Base-by-base conservation (phyloP, 2,329 filamentous ascomycete species). In the Plectosphaerella cucumerina region DNA sequence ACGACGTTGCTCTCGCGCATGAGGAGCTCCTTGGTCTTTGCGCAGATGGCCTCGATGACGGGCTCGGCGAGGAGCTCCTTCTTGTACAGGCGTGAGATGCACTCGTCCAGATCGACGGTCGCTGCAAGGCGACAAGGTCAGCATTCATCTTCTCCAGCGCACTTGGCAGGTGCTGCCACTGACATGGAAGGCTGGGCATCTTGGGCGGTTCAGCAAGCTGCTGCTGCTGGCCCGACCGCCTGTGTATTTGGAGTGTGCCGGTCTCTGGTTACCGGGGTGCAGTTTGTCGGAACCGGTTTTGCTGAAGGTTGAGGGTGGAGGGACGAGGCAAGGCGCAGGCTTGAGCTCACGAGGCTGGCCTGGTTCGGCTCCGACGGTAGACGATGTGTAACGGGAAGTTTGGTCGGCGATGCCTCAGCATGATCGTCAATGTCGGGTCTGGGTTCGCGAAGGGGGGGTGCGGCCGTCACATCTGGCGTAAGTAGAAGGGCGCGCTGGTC, bases 1-100 rank as follows among this genome's bases (percentile, higher is more conserved):
- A 99, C 94, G 56, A 99, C 94, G 73, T 99, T 99, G 81, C 93
- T 97, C 83, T 99, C 94, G 67, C 95, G 93, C 94, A 99, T 99
- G 60, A 99, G 81, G 61, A 99, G 80, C 76, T 99, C 94, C 68
- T 99, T 99, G 20, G 95, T 94, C 71, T 99, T 99, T 70, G 94
- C 92, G 76, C 94, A 99, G 84, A 99, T 93, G 64, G 94, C 94
- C 75, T 99, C 94, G 71, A 99, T 93, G 59, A 99, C 92, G 41
- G 93, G 96, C 73, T 99, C 94, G 63, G 94, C 92, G 53, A 99
- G 84, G 53, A 99, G 83, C 70, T 97, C 94, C 70, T 96, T 97
- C 67, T 94, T 93, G 75, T 97, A 97, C 49, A 99, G 83, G 60
- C 93, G 88, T 68, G 90, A 85, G 74, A 99, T 97, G 75, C 94